Evolutionary conservation across 345 rosid species (phyloP), one percentile per base, ranked within the genome.

Genomic region (Moricandia arvensis): DNA sequence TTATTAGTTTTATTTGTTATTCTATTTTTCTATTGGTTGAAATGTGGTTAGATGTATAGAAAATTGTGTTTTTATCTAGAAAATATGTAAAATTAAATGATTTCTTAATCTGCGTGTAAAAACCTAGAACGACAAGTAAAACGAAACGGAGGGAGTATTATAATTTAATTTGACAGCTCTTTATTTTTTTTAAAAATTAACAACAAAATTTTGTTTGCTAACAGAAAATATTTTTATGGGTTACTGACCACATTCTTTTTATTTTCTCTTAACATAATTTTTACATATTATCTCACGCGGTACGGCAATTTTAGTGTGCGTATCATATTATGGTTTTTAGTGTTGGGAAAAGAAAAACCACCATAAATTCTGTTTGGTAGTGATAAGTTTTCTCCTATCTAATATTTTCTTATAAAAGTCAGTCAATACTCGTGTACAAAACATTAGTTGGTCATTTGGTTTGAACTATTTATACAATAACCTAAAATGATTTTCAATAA

Each of bases 401-500:
- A 71, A 29, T 33, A 45, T 11, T 13, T n/a, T 34, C 63, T 1
- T 7, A 12, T 16, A 37, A 26, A n/a, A 69, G 58, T 58, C 21
- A 38, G 69, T 18, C 69, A 64, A 26, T 41, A 45, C 38, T 59
- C 17, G 74, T 60, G 73, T 64, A 18, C 54, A 21, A 7, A 64
- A 41, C 55, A 41, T 38, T 38, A 2, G 27, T 38, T 37, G 30
- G 37, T 37, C n/a, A 16, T 38, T 29, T 7, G 17, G 54, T 64
- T 41, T 38, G 4, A 21, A 21, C 54, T 12, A 21, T 60, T 10
- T 16, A 33, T 61, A 16, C 26, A 61, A 61, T 61, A 33, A 4
- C 43, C 27, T 38, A 61, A 31, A 31, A n/a, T 8, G 43, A 31
- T 37, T 38, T 15, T 60, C 26, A 1, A 31, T 31, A 15, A 57